Evolutionary conservation across 495 filamentous ascomycete species (phyloP), one percentile per base, ranked within the genome.

Genomic region (Rostrohypoxylon terebratum): DNA sequence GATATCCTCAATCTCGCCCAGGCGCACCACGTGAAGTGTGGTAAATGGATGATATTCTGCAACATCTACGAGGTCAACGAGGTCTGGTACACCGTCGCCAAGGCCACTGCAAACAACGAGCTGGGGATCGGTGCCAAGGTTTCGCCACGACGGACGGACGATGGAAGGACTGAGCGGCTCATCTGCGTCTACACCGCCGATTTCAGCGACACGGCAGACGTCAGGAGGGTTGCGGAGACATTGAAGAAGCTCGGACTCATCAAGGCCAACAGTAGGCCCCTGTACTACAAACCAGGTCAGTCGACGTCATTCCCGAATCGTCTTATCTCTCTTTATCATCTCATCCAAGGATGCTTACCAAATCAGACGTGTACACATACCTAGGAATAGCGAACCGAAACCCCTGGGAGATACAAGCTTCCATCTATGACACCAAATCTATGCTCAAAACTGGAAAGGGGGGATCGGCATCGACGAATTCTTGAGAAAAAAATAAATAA

Each of bases 11-110:
- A 83, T 2, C 74, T 90, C 7, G 93, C 92, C 7, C 78, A 81
- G 8, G 79, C 85, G 51, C 84, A 79, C 5, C 81, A 81, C n/a
- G 84, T 87, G 16, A 84, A 83, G n/a, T 78, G 80, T n/a, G 91
- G 92, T 44, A 94, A 84, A 84, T 96, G 94, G 94, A 92, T 97
- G 91, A 72, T 97, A n/a, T 94, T 94, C 73, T 87, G 88, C 1
- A 71, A 79, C 3, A 65, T 77, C 5, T 78, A 82, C 2, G 72
- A 85, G n/a, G 86, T 94, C 10, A 87, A 93, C 75, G 76, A 80
- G 3, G 67, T 83, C 11, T 97, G 93, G 93, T 79, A 72, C 2
- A 80, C 79, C 16, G 79, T 97, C 2, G 91, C 87, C 4, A 82
- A 79, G 14, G 92, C 87, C 0, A 90, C 91, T 20, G 83, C 85